Evolutionary conservation across 2,329 filamentous ascomycete genomes (phyloP).

Genomic region (Chaetoscypha palmicola): DNA sequence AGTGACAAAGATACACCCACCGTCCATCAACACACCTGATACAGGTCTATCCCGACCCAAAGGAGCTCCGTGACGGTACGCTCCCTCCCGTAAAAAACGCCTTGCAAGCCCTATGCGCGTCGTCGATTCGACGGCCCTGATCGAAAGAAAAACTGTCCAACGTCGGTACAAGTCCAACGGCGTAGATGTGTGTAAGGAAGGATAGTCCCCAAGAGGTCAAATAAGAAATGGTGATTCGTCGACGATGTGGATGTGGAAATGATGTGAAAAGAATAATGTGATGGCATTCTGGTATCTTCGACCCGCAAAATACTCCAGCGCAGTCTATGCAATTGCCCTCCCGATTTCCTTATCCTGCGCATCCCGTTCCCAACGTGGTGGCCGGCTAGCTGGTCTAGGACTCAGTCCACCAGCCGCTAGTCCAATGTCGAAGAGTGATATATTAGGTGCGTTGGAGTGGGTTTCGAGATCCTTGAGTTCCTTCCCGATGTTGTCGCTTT

Average conservation of each 20-base stretch:
- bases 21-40: not conserved
- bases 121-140: not conserved
- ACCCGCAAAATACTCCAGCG: not conserved
- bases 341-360: slow-evolving; percentile 19
- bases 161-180: too few species aligned
- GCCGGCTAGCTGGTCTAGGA: slow-evolving; percentile 22
- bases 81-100: not conserved
- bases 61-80: not conserved
- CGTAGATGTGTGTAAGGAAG: not conserved
- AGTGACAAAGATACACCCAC: slow-evolving; percentile 5
- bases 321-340: slow-evolving; percentile 23
- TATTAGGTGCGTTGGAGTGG: slow-evolving; percentile 18
- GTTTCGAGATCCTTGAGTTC: slow-evolving; percentile 11
- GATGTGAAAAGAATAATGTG: not conserved
- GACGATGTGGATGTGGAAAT: not conserved
- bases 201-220: not conserved
- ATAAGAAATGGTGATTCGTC: not conserved
- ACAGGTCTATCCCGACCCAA: slow-evolving; percentile 8
- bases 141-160: not conserved
- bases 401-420: slow-evolving; percentile 19
- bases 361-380: slow-evolving; percentile 13
- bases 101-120: slow-evolving; percentile 1
- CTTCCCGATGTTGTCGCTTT: slow-evolving; percentile 15
- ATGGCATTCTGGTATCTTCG: slow-evolving; percentile 2
- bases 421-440: slow-evolving; percentile 18